phyloP scores from a whole-genome alignment of 139 green algal species.

The Micractinium conductrix region DNA sequence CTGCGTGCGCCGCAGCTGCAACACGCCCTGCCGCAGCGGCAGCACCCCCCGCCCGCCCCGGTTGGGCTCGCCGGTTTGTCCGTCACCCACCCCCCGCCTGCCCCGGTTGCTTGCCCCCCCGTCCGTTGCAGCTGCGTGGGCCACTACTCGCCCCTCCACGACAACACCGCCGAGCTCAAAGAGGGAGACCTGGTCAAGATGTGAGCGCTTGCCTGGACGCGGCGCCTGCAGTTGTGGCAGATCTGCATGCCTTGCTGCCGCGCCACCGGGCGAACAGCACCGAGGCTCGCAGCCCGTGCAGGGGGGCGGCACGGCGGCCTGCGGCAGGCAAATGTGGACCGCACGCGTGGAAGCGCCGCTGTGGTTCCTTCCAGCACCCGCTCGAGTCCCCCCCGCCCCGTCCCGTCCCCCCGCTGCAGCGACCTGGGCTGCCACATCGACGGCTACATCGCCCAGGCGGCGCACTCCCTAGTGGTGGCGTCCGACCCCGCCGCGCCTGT shows the following conservation, averaged over 20 bases:
- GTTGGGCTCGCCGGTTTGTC: too few species aligned
- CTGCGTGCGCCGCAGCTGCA: too few species aligned
- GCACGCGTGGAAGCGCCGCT: too few species aligned
- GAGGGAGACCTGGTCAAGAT: conserved; percentile 95
- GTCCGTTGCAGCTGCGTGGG: conserved; percentile 79
- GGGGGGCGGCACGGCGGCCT: too few species aligned
- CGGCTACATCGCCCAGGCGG: conserved; percentile 92
- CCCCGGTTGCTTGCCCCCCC: background rate
- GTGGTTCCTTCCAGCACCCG: too few species aligned
- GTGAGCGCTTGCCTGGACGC: conserved; percentile 50
- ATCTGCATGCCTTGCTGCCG: too few species aligned
- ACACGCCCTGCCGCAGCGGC: too few species aligned
- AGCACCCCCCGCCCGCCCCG: too few species aligned
- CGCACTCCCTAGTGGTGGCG: conserved; percentile 84
- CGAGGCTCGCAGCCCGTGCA: too few species aligned
- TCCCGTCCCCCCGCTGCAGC: conserved; percentile 46
- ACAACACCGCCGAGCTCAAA: conserved; percentile 78
- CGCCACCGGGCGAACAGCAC: too few species aligned
- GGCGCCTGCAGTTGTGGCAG: background rate
- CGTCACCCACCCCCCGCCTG: background rate
- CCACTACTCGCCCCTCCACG: conserved; percentile 87
- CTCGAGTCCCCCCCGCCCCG: background rate
- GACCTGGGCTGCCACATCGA: conserved; percentile 98
- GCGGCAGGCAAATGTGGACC: too few species aligned
- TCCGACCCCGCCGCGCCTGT: conserved; percentile 52